A percentile compares a stretch with the other conserved stretches of the same genome.
These are phyloP conservation scores for Fusarium nelsonii DNA, from an alignment of 2,329 filamentous ascomycete genomes.

Conservation along the genomic window DNA sequence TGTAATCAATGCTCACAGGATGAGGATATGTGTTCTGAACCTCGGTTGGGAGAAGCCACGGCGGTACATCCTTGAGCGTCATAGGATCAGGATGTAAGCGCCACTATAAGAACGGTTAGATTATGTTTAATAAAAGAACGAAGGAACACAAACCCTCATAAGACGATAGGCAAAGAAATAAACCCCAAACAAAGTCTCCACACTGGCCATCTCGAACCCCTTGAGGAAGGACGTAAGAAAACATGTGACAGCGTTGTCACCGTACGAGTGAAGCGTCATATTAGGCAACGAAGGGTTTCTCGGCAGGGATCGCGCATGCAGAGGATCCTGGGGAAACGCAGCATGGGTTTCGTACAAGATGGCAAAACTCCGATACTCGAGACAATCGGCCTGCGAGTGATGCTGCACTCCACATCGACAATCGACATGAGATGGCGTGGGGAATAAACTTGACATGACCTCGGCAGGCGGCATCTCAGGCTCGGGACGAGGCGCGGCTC, in stretches of 20 bases:
- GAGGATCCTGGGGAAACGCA: constrained; percentile 38
- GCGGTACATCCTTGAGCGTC: constrained; percentile 39
- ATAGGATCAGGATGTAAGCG: constrained; percentile 43
- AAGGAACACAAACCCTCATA: constrained; percentile 32
- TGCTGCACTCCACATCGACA: constrained; percentile 48
- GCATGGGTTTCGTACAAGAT: constrained; percentile 46
- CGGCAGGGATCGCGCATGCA: constrained; percentile 38
- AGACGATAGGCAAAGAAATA: constrained; percentile 46
- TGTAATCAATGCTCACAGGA: constrained; percentile 45
- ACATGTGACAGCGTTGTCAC: constrained; percentile 40
- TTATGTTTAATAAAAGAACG: background rate
- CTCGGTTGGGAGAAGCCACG: constrained; percentile 41
- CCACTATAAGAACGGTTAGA: constrained; percentile 34
- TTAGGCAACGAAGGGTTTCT: constrained; percentile 42
- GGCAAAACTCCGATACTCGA: constrained; percentile 45
- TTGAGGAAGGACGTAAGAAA: constrained; percentile 42
- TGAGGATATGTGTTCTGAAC: constrained; percentile 43
- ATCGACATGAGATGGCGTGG: constrained; percentile 35
- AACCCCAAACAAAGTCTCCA: constrained; percentile 44
- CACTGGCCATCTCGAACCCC: constrained; percentile 41
- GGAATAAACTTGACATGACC: constrained; percentile 27
- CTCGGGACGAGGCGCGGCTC: constrained; percentile 7
- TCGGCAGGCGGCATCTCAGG: constrained; percentile 20
- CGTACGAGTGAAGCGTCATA: constrained; percentile 43
- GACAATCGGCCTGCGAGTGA: constrained; percentile 38